A percentile compares a stretch with the other conserved stretches of the same genome.
These are phyloP conservation scores for Penicillium paneum DNA, from an alignment of 2,329 filamentous ascomycete species.

Conservation along the genomic window DNA sequence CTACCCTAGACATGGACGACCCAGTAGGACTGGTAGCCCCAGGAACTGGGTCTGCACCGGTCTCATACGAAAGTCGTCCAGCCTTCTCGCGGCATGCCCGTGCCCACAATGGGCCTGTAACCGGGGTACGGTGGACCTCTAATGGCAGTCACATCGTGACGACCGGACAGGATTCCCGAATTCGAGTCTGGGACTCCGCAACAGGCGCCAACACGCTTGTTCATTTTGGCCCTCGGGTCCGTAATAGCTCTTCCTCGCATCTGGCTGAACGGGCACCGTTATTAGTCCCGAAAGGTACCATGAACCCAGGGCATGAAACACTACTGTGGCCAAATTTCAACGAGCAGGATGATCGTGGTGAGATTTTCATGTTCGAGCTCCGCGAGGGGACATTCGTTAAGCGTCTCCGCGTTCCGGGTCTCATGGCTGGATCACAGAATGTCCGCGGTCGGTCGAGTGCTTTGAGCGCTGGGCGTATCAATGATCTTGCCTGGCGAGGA, in stretches of 20 bases:
- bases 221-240: slow-evolving; percentile 78
- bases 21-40: slow-evolving; percentile 60
- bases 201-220: slow-evolving; percentile 83
- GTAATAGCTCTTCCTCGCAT: slow-evolving; percentile 61
- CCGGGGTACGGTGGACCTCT: slow-evolving; percentile 80
- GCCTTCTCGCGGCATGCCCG: slow-evolving; percentile 46
- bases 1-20: slow-evolving; percentile 79
- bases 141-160: slow-evolving; percentile 74
- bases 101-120: slow-evolving; percentile 79
- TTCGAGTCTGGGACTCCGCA: slow-evolving; percentile 81
- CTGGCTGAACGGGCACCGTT: slow-evolving; percentile 62
- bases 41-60: slow-evolving; percentile 32
- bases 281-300: slow-evolving; percentile 59
- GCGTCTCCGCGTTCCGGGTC: slow-evolving; percentile 64
- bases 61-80: slow-evolving; percentile 34
- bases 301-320: slow-evolving; percentile 58
- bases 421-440: slow-evolving; percentile 41
- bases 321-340: slow-evolving; percentile 79
- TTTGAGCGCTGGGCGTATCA: slow-evolving; percentile 62
- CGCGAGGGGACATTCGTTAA: slow-evolving; percentile 72
- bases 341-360: slow-evolving; percentile 58
- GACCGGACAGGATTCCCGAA: slow-evolving; percentile 75
- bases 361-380: slow-evolving; percentile 77
- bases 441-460: slow-evolving; percentile 44
- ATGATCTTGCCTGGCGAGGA: slow-evolving; percentile 72